phyloP scores from a whole-genome alignment of 2,329 filamentous ascomycete genomes.

The Calonectria hongkongensis region DNA sequence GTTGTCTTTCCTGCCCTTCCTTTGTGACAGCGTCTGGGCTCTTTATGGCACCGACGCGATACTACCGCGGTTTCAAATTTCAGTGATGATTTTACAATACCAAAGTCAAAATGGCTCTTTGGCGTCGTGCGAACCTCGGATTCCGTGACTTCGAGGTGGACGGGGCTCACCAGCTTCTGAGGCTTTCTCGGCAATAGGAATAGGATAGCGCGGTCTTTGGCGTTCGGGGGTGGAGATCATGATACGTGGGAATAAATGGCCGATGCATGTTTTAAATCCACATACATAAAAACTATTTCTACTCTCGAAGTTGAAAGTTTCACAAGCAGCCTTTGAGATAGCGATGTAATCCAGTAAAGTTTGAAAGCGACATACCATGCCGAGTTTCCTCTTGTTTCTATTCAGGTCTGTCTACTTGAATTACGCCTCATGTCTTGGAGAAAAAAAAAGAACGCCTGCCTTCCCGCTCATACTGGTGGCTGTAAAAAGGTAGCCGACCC shows the following conservation, averaged over 20 bases:
- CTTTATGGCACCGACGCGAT: constrained; percentile 22
- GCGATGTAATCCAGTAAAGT: constrained; percentile 51
- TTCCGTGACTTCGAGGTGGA: constrained; percentile 27
- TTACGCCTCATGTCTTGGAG: neutral
- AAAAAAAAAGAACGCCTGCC: neutral
- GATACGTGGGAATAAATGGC: constrained; percentile 48
- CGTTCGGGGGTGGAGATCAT: constrained; percentile 51
- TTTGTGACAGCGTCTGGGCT: constrained; percentile 35
- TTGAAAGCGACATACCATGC: constrained; percentile 41
- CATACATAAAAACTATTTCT: constrained; percentile 43
- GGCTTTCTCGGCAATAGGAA: constrained; percentile 34
- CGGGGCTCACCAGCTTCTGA: constrained; percentile 30
- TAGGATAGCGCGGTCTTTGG: constrained; percentile 50
- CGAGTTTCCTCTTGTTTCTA: constrained; percentile 5
- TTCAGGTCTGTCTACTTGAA: neutral
- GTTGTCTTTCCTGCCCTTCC: constrained; percentile 35
- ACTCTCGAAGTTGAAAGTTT: constrained; percentile 45
- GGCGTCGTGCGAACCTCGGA: constrained; percentile 30
- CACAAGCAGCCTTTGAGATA: constrained; percentile 52
- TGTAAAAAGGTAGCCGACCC: neutral
- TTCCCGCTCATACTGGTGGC: too few species aligned
- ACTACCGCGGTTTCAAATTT: constrained; percentile 38
- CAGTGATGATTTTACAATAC: constrained; percentile 44
- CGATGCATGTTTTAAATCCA: constrained; percentile 46
- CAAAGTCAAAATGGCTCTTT: constrained; percentile 40